Evolutionary conservation across 2,329 filamentous ascomycete species (phyloP).

Genomic region (Trichoderma aggressivum): DNA sequence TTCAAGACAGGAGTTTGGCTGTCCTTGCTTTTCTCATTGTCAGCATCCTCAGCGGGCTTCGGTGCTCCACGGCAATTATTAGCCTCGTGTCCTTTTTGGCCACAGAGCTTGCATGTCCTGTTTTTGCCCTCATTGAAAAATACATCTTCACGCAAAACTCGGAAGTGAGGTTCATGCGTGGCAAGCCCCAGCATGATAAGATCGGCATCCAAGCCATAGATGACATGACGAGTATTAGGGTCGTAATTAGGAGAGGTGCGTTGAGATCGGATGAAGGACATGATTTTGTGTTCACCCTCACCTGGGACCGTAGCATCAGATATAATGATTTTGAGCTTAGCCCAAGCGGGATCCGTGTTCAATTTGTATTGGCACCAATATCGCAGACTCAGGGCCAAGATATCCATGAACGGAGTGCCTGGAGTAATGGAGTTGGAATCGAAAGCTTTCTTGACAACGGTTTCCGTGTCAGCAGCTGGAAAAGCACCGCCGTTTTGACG

Average conservation of each 20-base stretch:
- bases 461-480: slow-evolving; percentile 59
- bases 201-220: slow-evolving; percentile 96
- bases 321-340: slow-evolving; percentile 94
- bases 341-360: slow-evolving; percentile 94
- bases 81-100: slow-evolving; percentile 87
- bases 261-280: slow-evolving; percentile 96
- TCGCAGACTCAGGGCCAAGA: slow-evolving; percentile 80
- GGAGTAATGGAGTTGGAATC: slow-evolving; percentile 86
- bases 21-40: slow-evolving; percentile 79
- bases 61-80: slow-evolving; percentile 76
- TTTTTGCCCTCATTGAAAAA: slow-evolving; percentile 86
- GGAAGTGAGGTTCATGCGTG: slow-evolving; percentile 96
- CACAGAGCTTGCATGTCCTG: slow-evolving; percentile 81
- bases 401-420: slow-evolving; percentile 98
- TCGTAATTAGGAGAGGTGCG: slow-evolving; percentile 86
- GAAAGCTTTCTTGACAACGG: slow-evolving; percentile 81
- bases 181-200: slow-evolving; percentile 97
- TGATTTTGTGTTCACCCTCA: slow-evolving; percentile 99
- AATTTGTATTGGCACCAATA: slow-evolving; percentile 99
- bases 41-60: slow-evolving; percentile 73
- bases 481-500: slow-evolving; percentile 67
- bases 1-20: slow-evolving; percentile 63
- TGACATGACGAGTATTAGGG: slow-evolving; percentile 95
- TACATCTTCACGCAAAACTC: slow-evolving; percentile 93
- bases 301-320: slow-evolving; percentile 97